Base-by-base conservation (phyloP, 768 basidiomycete genomes). In the Termitomyces sp. region DNA sequence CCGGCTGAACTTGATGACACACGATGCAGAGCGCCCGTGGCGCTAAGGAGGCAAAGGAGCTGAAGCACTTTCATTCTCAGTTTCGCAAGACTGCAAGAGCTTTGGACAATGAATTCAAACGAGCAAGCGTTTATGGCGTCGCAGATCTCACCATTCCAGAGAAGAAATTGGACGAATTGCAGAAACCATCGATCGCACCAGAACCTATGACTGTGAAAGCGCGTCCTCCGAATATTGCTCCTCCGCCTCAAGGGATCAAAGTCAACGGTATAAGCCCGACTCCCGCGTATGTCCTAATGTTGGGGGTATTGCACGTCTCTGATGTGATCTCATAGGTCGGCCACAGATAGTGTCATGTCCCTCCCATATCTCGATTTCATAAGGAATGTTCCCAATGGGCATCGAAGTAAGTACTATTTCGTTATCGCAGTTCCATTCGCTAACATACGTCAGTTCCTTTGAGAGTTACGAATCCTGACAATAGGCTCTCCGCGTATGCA, bases 361-460 rank as follows among this genome's bases (percentile, higher is more conserved):
- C 68, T 81, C n/a, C 79, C 79, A 24, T 69, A 76, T 55, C 68
- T 81, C 56, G 75, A 73, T 58, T 72, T 76, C 68, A 70, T 81
- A 37, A 71, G 78, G 37, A 72, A 73, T 55, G 79, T 81, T 16
- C 80, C 80, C 26, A 65, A 72, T 22, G 73, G 76, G 55, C 75
- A 81, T 68, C 75, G 78, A 66, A 62, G 79, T 79, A 58, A 42
- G 75, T 67, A 22, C n/a, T 32, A 24, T 29, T 46, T 44, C 44
- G 29, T 56, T 18, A 27, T 8, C 5, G 24, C 20, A 47, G 29
- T 49, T 51, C 55, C 2, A 50, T 44, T 55, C 10, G 14, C 34
- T 63, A 51, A 57, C 37, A 50, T 50, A 43, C 31, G 34, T 31
- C 56, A 78, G 77, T 77, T 31, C 73, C 72, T 24, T 67, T 77